A percentile compares a stretch with the other conserved stretches of the same genome.
phyloP scores from a whole-genome alignment of 1,284 basidiomycete species.

The Pulveroboletus sp. region DNA sequence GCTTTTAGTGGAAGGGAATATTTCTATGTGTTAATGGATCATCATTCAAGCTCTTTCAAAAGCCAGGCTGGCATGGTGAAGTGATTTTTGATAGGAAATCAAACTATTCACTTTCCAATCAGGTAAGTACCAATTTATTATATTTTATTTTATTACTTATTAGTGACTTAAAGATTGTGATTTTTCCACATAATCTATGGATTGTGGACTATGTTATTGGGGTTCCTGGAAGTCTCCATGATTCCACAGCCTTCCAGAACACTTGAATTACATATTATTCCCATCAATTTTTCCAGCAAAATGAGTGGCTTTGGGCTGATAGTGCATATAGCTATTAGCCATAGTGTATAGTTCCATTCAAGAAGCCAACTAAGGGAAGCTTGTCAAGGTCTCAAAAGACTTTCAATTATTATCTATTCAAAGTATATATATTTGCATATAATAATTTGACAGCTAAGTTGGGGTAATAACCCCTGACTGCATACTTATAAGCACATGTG shows the following conservation, averaged over 20 bases:
- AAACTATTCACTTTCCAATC: too few species aligned
- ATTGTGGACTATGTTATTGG: too few species aligned
- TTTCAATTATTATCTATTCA: conserved; percentile 6
- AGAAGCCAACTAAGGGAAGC: conserved; percentile 1
- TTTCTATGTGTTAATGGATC: too few species aligned
- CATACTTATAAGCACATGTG: too few species aligned
- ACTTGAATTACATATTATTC: not conserved
- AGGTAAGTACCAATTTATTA: not conserved
- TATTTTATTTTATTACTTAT: not conserved
- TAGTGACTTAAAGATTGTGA: not conserved
- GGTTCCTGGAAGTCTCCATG: too few species aligned
- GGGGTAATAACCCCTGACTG: too few species aligned
- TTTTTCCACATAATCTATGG: too few species aligned
- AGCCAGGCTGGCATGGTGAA: not conserved
- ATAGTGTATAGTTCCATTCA: not conserved
- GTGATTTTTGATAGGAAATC: conserved; percentile 3
- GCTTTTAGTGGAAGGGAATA: too few species aligned
- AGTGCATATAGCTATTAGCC: not conserved
- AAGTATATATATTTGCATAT: not conserved
- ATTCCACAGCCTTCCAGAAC: conserved; percentile 1
- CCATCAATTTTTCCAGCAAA: conserved; percentile 2
- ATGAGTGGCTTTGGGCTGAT: not conserved
- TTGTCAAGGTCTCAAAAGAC: conserved; percentile 3
- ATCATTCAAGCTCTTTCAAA: too few species aligned
- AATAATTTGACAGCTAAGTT: not conserved